Conservation (phyloP, 2,329 filamentous ascomycete genomes). For the Fonsecaea nubica region DNA sequence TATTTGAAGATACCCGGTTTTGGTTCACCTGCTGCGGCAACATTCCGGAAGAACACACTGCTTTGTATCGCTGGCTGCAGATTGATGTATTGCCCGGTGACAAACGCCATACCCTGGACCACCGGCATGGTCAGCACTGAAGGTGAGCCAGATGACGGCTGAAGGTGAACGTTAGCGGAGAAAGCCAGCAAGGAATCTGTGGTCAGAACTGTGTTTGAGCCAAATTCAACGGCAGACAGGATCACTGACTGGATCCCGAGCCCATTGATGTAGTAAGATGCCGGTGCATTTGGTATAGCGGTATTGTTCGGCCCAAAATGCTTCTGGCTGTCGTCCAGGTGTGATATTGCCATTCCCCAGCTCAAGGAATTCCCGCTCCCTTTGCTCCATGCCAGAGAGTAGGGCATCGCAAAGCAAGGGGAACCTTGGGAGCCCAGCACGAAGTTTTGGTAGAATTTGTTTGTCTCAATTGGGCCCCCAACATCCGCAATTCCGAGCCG, state of each 20-base stretch:
- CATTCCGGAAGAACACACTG: slow-evolving; percentile 73
- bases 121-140: slow-evolving; percentile 77
- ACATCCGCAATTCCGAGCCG: slow-evolving; percentile 45
- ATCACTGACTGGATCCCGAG: slow-evolving; percentile 81
- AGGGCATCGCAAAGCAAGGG: slow-evolving; percentile 77
- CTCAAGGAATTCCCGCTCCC: slow-evolving; percentile 68
- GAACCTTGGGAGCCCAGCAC: slow-evolving; percentile 75
- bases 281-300: slow-evolving; percentile 62
- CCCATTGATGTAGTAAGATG: slow-evolving; percentile 78
- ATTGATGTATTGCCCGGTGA: slow-evolving; percentile 77
- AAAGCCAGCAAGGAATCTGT: slow-evolving; percentile 62
- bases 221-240: slow-evolving; percentile 78
- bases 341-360: slow-evolving; percentile 79
- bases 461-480: slow-evolving; percentile 51
- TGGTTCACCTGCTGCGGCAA: slow-evolving; percentile 62
- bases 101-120: slow-evolving; percentile 86
- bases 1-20: slow-evolving; percentile 77
- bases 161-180: slow-evolving; percentile 72
- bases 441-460: slow-evolving; percentile 76
- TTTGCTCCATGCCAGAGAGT: slow-evolving; percentile 71
- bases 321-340: slow-evolving; percentile 71
- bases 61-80: slow-evolving; percentile 76
- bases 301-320: slow-evolving; percentile 67
- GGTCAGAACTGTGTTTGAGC: slow-evolving; percentile 62
- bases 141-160: slow-evolving; percentile 57